Base-by-base conservation (phyloP, 441 rosid species). In the Populus hybrid region DNA sequence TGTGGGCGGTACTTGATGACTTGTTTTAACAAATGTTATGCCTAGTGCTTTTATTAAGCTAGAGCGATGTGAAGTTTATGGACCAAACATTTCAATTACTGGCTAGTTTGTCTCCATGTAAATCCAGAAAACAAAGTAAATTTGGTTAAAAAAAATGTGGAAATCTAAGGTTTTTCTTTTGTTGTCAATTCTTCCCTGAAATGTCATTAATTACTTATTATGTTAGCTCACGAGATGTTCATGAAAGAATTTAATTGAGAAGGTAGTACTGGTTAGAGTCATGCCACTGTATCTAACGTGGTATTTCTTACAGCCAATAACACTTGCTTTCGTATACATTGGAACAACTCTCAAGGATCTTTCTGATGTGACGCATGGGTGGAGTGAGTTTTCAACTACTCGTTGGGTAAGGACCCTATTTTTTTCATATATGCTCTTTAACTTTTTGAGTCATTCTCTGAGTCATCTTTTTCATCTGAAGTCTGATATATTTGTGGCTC, bases 301-400 rank as follows among this genome's bases (percentile, higher is more conserved):
- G 30, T 75, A 67, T 72, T 50, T 87, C 74, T 71, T 83, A 57
- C 93, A 97, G 99, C 99, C 98, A 36, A 93, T 91, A 86, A 97
- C 98, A 23, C 88, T 94, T 79, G 97, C 89, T n/a, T 83, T 97
- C 72, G 98, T 92, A 38, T 94, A 97, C 79, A 87, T 83, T 75
- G 99, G 99, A 82, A 94, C 99, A 76, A 94, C 97, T 35, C 85
- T 97, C 32, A 97, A 94, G 86, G 98, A 94, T 89, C 91, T 97
- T 82, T 94, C 98, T 71, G 97, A 93, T 79, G 97, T 93, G 79
- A 94, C 91, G 24, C 98, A 89, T 80, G 94, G 92, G 40, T 93
- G 99, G 99, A 87, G 91, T 46, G 91, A 91, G 66, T 89, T 97
- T 85, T 97, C 99, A 69, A 83, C 87, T 18, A 75, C 90, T 68